Base-by-base conservation (phyloP, 768 basidiomycete genomes). In the Collybia mongolica region DNA sequence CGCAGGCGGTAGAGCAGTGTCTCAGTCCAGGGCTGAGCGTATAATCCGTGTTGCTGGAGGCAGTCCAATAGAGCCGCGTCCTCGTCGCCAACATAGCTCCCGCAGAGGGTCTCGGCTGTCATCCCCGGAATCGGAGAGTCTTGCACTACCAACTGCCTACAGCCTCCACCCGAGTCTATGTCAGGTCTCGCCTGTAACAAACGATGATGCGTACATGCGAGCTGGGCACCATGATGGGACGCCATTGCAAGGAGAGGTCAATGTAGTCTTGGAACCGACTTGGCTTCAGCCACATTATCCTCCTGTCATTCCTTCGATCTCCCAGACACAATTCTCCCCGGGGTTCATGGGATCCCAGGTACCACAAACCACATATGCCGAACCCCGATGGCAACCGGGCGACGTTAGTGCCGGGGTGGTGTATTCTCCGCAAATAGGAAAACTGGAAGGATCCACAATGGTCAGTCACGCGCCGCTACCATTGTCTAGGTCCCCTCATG, bases 21-120 rank as follows among this genome's bases (percentile, higher is more conserved):
- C 72, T 2, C 62, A 63, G 15, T 71, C 72, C 9, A 67, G 62
- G 51, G 58, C 60, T 15, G 71, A 72, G 48, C 69, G 72, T 22
- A 60, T 66, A 44, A 61, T 55, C 39, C 66, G 71, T 32, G 44
- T 71, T 24, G 62, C 55, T 44, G 70, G 72, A 53, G 61, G 60
- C 22, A 70, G 67, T 43, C 66, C 69, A 26, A 65, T 65, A 39
- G 65, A 72, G 52, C 45, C 56, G 49, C 63, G 67, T 49, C 45
- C 65, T 29, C 63, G 65, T 48, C 66, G 61, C 42, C 63, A 59
- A 51, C 55, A 55, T 28, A 59, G 67, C 61, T 57, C 65, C 26
- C 62, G 65, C 40, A 61, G 66, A 45, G 63, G 64, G 14, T 68
- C 72, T 44, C 64, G 64, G 19, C 28, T 72, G 44, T 70, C 72